Conservation (phyloP, 2,329 filamentous ascomycete genomes). For the Penicillium janthinellum region DNA sequence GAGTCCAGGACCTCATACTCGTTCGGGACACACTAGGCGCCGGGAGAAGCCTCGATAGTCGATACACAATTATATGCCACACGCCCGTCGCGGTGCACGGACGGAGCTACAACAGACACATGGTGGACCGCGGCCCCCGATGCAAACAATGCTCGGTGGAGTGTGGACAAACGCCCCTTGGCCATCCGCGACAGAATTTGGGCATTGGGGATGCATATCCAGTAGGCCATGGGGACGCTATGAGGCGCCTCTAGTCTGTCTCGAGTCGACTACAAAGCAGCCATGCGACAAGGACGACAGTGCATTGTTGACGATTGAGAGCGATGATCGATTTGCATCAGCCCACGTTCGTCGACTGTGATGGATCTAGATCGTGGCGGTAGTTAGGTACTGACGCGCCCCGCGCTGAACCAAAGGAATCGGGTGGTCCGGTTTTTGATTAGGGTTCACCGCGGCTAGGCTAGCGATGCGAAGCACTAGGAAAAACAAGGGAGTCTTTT, state of each 20-base stretch:
- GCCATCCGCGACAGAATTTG: not conserved
- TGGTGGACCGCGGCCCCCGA: not conserved
- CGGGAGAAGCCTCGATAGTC: not conserved
- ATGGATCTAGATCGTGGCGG: constrained; percentile 6
- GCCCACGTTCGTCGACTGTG: not conserved
- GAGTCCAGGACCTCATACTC: not conserved
- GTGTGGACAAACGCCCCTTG: not conserved
- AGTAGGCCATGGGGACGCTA: too few relatives aligned
- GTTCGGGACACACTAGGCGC: not conserved
- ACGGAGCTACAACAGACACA: not conserved
- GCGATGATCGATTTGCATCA: not conserved
- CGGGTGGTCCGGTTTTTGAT: constrained; percentile 5
- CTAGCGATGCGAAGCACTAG: not conserved
- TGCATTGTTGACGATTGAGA: not conserved
- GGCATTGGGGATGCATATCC: too few relatives aligned
- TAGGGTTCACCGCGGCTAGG: not conserved
- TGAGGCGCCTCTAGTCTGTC: too few relatives aligned
- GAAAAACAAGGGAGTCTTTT: not conserved
- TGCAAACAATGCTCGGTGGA: not conserved
- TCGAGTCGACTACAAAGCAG: too few relatives aligned
- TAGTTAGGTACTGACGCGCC: not conserved
- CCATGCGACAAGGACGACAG: not conserved
- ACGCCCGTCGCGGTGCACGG: not conserved
- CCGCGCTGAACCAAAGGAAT: constrained; percentile 9
- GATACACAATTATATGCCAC: constrained; percentile 1